Evolutionary conservation across 2,329 filamentous ascomycete genomes (phyloP).

Genomic region (Penicillium sp.): DNA sequence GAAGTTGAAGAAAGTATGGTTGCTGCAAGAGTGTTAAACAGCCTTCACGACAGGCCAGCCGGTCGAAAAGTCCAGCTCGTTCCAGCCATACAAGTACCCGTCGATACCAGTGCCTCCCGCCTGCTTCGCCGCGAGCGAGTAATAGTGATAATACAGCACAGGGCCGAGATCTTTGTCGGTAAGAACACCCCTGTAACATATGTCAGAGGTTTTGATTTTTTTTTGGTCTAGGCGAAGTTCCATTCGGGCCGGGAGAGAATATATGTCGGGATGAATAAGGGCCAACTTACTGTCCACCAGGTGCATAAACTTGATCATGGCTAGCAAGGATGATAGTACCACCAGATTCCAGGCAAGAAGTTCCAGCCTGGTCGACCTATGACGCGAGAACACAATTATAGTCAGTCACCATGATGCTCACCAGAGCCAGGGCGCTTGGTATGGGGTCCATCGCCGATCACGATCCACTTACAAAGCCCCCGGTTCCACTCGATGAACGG

Average conservation of each 20-base stretch:
- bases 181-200: constrained; percentile 34
- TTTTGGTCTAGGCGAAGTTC: neutral
- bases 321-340: constrained; percentile 64
- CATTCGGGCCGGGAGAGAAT: too few species aligned
- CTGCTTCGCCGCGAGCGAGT: constrained; percentile 50
- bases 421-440: too few species aligned
- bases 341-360: constrained; percentile 58
- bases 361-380: constrained; percentile 58
- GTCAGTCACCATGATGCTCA: neutral
- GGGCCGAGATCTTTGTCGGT: constrained; percentile 49
- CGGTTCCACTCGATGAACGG: constrained; percentile 55
- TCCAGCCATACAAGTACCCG: constrained; percentile 53
- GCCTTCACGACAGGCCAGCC: constrained; percentile 49
- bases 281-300: constrained; percentile 64
- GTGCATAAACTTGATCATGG: constrained; percentile 65
- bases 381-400: too few species aligned
- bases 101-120: constrained; percentile 52
- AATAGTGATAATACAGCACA: constrained; percentile 67
- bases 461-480: constrained; percentile 54
- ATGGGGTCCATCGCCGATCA: neutral
- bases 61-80: constrained; percentile 46
- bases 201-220: constrained; percentile 9
- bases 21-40: constrained; percentile 12
- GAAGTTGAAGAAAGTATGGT: neutral
- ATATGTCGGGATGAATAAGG: neutral